These are phyloP conservation scores for Rhizopus microsporus DNA, from an alignment of 371 early-diverging fungal genomes.

Conservation along the genomic window DNA sequence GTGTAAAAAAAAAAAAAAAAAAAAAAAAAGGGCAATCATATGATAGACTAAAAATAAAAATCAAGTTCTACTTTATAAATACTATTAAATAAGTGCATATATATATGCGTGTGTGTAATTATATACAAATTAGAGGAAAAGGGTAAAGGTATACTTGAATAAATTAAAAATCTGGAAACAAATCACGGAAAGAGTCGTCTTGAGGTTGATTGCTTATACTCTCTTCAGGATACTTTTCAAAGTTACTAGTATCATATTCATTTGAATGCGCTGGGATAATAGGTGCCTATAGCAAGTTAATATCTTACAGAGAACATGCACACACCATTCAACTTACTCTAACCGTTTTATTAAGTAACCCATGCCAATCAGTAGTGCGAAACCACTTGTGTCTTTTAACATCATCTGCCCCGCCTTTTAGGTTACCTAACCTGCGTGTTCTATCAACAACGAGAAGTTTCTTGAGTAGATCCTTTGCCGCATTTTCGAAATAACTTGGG, in stretches of 20 bases:
- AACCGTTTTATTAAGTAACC: constrained; percentile 67
- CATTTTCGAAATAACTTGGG: constrained; percentile 75
- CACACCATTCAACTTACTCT: constrained; percentile 38
- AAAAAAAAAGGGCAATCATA: no score
- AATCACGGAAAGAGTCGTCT: constrained; percentile 45
- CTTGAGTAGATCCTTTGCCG: constrained; percentile 78
- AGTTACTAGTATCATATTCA: constrained; percentile 69
- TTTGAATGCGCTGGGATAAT: constrained; percentile 62
- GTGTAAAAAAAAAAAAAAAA: no score
- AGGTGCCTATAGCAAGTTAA: constrained; percentile 42
- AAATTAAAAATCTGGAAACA: constrained; percentile 48
- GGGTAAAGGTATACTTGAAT: constrained; percentile 2
- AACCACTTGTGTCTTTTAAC: constrained; percentile 91
- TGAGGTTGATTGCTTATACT: constrained; percentile 32
- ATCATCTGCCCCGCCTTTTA: constrained; percentile 50
- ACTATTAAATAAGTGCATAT: background rate
- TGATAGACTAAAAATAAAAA: no score
- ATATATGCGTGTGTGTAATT: background rate
- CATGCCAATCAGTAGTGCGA: constrained; percentile 81
- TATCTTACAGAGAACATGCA: constrained; percentile 32
- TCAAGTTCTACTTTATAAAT: no score
- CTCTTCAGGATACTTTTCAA: constrained; percentile 66
- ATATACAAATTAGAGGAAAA: constrained; percentile 6
- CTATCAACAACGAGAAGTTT: constrained; percentile 77
- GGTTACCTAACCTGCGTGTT: constrained; percentile 76